A percentile compares a stretch with the other conserved stretches of the same genome.
phyloP scores from a whole-genome alignment of 1,284 basidiomycete species.

The Leccinum solheimii region DNA sequence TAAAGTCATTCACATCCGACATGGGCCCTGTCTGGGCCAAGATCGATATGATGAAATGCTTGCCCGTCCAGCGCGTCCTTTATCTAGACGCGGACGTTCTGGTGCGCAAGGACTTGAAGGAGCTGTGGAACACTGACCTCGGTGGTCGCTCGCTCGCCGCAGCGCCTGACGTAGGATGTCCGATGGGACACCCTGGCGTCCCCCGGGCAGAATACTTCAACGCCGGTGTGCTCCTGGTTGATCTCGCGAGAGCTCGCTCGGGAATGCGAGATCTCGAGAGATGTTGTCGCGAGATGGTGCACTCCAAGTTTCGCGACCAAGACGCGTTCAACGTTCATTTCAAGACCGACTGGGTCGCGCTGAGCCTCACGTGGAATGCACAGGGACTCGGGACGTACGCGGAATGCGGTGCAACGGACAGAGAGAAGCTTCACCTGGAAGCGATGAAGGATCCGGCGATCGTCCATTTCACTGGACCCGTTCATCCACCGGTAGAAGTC shows the following conservation, averaged over 20 bases:
- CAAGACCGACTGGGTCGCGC: conserved; percentile 38
- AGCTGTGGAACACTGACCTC: conserved; percentile 50
- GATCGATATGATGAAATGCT: conserved; percentile 44
- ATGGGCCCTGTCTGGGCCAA: conserved; percentile 50
- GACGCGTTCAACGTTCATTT: conserved; percentile 55
- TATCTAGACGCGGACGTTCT: conserved; percentile 58
- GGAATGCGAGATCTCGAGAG: conserved; percentile 28
- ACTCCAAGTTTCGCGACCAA: conserved; percentile 45
- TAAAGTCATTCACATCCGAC: conserved; percentile 30
- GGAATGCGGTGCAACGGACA: conserved; percentile 35
- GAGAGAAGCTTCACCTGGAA: conserved; percentile 34
- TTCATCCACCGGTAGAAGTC: conserved; percentile 45
- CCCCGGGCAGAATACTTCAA: conserved; percentile 49
- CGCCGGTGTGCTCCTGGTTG: conserved; percentile 53
- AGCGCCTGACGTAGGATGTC: conserved; percentile 50
- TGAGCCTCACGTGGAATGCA: conserved; percentile 53
- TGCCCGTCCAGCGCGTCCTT: conserved; percentile 51
- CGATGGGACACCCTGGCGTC: conserved; percentile 44
- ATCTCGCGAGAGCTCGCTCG: conserved; percentile 44
- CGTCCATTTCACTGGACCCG: conserved; percentile 59
- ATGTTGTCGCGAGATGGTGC: conserved; percentile 29
- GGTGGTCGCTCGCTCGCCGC: conserved; percentile 44
- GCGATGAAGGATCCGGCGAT: conserved; percentile 45
- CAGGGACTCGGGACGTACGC: conserved; percentile 60
- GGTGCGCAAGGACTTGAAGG: conserved; percentile 41